Evolutionary conservation across 441 rosid genomes (phyloP).

Genomic region (Isatis lusitanica): DNA sequence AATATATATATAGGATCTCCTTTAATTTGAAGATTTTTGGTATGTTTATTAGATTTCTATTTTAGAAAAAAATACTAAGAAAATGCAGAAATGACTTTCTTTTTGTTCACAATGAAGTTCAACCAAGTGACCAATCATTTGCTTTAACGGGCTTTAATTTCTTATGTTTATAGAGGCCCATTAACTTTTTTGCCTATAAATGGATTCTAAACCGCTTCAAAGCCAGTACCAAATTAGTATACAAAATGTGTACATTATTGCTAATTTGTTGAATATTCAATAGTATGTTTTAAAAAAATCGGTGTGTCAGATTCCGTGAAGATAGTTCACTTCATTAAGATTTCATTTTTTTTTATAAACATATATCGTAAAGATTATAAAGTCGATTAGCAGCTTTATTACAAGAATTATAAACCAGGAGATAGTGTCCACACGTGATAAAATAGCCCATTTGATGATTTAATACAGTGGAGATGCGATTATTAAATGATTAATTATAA

Average conservation of each 20-base stretch:
- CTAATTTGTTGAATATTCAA: background rate
- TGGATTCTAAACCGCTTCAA: background rate
- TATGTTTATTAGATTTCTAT: background rate
- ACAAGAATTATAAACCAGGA: background rate
- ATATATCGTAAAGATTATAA: background rate
- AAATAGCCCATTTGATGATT: constrained; percentile 13
- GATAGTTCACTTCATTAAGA: background rate
- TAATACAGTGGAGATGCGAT: background rate
- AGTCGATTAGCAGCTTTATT: constrained; percentile 5
- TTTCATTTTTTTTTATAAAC: background rate
- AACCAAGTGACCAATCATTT: no score
- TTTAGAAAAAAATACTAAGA: no score
- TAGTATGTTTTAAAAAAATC: background rate
- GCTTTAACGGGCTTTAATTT: background rate
- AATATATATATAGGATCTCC: no score
- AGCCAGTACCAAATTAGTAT: background rate
- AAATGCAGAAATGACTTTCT: background rate
- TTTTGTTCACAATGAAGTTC: background rate
- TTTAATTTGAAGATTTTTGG: background rate
- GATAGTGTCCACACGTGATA: constrained; percentile 27
- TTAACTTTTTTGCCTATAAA: background rate
- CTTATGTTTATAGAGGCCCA: background rate
- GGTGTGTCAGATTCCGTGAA: background rate
- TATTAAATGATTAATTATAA: background rate
- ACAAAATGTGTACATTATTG: background rate